A percentile compares a stretch with the other conserved stretches of the same genome.
phyloP scores from a whole-genome alignment of 2,329 filamentous ascomycete genomes.

The Albophoma yamanashiensis region DNA sequence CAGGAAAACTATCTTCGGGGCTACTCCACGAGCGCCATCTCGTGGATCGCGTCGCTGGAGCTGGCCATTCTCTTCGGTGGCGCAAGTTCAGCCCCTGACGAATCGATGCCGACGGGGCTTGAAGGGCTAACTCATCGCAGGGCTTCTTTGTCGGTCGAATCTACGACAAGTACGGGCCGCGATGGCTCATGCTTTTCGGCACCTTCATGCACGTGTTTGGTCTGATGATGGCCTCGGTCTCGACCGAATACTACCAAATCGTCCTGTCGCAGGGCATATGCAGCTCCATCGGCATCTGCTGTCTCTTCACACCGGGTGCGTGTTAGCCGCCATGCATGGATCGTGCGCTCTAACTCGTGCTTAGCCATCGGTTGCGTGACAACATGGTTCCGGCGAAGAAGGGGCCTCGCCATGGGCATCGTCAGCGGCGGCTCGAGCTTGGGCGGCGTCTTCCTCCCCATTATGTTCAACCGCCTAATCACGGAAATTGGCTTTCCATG shows the following conservation, averaged over 20 bases:
- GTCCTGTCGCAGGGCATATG: conserved; percentile 27
- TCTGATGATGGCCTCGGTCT: conserved; percentile 51
- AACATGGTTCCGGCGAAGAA: conserved; percentile 23
- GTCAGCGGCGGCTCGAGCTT: conserved; percentile 23
- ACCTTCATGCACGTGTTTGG: conserved; percentile 47
- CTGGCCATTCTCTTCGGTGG: conserved; percentile 36
- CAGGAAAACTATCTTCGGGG: conserved; percentile 32
- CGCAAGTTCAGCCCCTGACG: conserved; percentile 13
- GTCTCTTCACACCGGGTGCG: conserved; percentile 21
- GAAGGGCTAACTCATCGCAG: conserved; percentile 7
- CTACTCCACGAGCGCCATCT: conserved; percentile 42
- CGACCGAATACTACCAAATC: conserved; percentile 28
- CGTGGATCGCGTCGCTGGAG: conserved; percentile 52
- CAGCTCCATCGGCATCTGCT: conserved; percentile 23
- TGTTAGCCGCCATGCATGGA: neutral
- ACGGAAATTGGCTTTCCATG: conserved; percentile 24
- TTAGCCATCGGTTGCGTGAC: conserved; percentile 18
- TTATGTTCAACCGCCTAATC: conserved; percentile 26
- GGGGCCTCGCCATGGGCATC: conserved; percentile 23
- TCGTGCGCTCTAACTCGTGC: neutral
- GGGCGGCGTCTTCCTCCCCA: conserved; percentile 28
- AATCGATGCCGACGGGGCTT: neutral
- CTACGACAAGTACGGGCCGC: conserved; percentile 53
- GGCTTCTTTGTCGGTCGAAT: conserved; percentile 13
- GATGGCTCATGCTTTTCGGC: conserved; percentile 39